Evolutionary conservation across 352 stramenopile species (phyloP), one percentile per base, ranked within the genome.

Genomic region (Phytopythium oedochilum): DNA sequence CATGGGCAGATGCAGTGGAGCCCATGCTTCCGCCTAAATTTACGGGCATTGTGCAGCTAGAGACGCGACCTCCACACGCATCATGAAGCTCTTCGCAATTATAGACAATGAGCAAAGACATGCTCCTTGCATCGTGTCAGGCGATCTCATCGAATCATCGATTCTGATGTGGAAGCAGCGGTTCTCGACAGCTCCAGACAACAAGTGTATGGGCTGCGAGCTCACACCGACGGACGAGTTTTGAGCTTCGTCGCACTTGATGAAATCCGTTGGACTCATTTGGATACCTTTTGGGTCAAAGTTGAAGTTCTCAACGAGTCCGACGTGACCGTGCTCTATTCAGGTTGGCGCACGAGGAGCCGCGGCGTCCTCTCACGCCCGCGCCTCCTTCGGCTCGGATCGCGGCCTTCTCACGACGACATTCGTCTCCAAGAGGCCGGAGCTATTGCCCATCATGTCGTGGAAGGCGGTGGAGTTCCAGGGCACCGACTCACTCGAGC

Each of bases 401-500:
- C 22, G 40, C 40, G 20, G 10, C 22, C 22, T n/a, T 17, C 11
- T 25, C 22, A 6, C 12, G 18, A 12, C 10, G 40, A 31, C 25
- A 38, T 51, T 51, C 8, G 14, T 38, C n/a, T 8, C 38, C 44
- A 25, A 9, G 17, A 25, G 26, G 3, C 17, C 25, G 29, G 14
- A 17, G 11, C 11, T 40, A n/a, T 25, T 23, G 26, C 9, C n/a
- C 22, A 36, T 10, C 14, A 86, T 88, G 77, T 66, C 57, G 42
- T 80, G 72, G 70, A 80, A 73, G 40, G 57, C 80, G 36, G 53
- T 83, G 23, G 75, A 83, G 47, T 91, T 81, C 52, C 68, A 60
- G 6, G 81, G 74, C 17, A 70, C 45, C 53, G 74, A 91, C 48
- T 88, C 78, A 23, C 68, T 71, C 18, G 68, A 78, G 48, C 77